These are phyloP conservation scores for Dispira parvispora DNA, from an alignment of 192 early-diverging fungal genomes.

Conservation along the genomic window DNA sequence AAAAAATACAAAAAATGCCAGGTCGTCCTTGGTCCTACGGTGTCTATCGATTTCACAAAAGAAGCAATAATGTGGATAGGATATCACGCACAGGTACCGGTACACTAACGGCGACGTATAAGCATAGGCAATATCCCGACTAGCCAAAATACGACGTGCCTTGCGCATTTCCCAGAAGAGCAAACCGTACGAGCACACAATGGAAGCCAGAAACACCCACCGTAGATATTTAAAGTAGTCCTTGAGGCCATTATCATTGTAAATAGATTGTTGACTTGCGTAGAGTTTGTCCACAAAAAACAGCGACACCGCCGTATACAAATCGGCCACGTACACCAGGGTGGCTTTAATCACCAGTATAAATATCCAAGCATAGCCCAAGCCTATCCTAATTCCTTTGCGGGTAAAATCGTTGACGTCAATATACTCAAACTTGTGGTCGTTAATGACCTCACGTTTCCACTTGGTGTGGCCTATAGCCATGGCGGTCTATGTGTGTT, in stretches of 20 bases:
- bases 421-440: conserved; percentile 82
- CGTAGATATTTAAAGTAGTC: conserved; percentile 6
- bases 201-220: conserved; percentile 35
- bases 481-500: conserved; percentile 1
- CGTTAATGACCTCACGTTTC: conserved; percentile 59
- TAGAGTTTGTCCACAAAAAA: conserved; percentile 19
- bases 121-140: conserved; percentile 58
- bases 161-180: conserved; percentile 52
- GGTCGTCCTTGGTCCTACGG: conserved; percentile 38
- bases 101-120: conserved; percentile 60
- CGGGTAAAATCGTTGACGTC: conserved; percentile 58
- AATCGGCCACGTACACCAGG: conserved; percentile 63
- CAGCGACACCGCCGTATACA: conserved; percentile 54
- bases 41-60: conserved; percentile 54
- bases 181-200: conserved; percentile 48
- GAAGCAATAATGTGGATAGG: conserved; percentile 68
- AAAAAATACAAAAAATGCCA: conserved; percentile 80
- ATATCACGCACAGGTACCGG: conserved; percentile 52
- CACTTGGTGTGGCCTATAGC: conserved; percentile 24
- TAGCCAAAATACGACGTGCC: conserved; percentile 38
- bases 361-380: conserved; percentile 39
- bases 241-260: conserved; percentile 9
- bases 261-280: conserved; percentile 6
- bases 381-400: conserved; percentile 20
- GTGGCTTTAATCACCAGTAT: conserved; percentile 49